These are phyloP conservation scores for Neurospora terricola DNA, from an alignment of 495 filamentous ascomycete genomes.

Conservation along the genomic window DNA sequence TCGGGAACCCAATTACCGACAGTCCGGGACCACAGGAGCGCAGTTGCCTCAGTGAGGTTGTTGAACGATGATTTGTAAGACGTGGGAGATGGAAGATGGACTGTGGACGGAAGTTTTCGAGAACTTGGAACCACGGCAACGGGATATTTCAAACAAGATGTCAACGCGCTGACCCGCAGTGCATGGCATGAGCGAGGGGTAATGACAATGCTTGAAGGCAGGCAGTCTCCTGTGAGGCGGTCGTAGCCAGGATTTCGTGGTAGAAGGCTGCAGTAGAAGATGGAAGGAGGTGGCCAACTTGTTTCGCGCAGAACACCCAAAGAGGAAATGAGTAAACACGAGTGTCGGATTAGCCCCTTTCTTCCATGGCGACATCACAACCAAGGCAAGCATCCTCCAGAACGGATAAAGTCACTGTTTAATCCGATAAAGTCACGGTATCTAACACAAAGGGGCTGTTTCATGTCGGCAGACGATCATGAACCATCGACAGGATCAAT, in stretches of 20 bases:
- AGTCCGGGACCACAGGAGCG: background rate
- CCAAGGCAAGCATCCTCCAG: background rate
- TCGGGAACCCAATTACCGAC: background rate
- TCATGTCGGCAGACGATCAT: no score
- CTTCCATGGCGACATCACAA: background rate
- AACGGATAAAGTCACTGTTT: no score
- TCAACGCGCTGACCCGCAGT: background rate
- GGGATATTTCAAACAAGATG: background rate
- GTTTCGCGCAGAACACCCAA: background rate
- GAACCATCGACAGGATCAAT: no score
- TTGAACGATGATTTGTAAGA: background rate
- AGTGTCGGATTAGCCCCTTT: background rate
- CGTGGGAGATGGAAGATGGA: background rate
- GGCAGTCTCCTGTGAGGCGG: background rate
- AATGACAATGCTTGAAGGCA: no score
- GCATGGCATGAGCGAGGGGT: no score
- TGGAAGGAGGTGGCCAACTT: background rate
- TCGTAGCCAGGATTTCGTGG: background rate
- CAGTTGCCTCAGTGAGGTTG: background rate
- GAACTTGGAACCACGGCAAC: background rate
- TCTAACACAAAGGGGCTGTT: no score
- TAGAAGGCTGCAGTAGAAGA: background rate
- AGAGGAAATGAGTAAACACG: background rate
- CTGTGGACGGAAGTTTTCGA: background rate
- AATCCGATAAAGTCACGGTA: no score